A percentile compares a stretch with the other conserved stretches of the same genome.
phyloP scores from a whole-genome alignment of 2,329 filamentous ascomycete species.

The Dactylellina sp. region DNA sequence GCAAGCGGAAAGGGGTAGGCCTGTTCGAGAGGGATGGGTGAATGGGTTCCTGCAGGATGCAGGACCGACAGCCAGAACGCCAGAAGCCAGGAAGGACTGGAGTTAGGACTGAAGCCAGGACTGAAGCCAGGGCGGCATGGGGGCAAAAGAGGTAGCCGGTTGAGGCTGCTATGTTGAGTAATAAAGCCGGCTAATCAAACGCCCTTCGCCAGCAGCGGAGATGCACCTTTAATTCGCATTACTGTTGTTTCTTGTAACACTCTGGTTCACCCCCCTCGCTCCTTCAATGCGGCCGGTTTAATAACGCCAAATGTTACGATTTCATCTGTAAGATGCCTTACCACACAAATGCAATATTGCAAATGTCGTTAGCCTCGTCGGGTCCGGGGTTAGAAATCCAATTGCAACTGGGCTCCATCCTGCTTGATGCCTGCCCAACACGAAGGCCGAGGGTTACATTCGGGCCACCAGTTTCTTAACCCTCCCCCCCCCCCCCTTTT shows the following conservation, averaged over 20 bases:
- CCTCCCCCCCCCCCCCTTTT: neutral
- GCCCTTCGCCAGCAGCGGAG: conserved; percentile 7
- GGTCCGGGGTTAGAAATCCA: neutral
- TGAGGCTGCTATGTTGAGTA: conserved; percentile 20
- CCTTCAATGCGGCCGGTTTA: too few species aligned
- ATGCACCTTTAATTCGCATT: neutral
- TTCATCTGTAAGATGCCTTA: neutral
- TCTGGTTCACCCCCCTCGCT: conserved; percentile 5
- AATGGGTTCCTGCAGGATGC: conserved; percentile 52
- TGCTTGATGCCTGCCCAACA: conserved; percentile 6
- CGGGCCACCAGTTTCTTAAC: conserved; percentile 7
- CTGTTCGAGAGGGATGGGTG: neutral
- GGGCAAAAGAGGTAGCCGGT: conserved; percentile 1
- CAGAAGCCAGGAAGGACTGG: neutral
- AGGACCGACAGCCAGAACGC: too few species aligned
- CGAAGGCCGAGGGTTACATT: conserved; percentile 45
- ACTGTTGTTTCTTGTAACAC: conserved; percentile 8
- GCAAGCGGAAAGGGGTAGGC: conserved; percentile 1
- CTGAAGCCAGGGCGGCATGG: too few species aligned
- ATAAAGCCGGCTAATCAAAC: conserved; percentile 46
- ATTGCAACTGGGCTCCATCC: neutral
- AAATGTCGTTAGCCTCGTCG: neutral
- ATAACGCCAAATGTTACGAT: neutral
- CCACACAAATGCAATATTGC: conserved; percentile 8
- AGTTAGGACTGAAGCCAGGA: too few species aligned